Evolutionary conservation across 1,284 basidiomycete species (phyloP), one percentile per base, ranked within the genome.

Genomic region (Meira nashicola): DNA sequence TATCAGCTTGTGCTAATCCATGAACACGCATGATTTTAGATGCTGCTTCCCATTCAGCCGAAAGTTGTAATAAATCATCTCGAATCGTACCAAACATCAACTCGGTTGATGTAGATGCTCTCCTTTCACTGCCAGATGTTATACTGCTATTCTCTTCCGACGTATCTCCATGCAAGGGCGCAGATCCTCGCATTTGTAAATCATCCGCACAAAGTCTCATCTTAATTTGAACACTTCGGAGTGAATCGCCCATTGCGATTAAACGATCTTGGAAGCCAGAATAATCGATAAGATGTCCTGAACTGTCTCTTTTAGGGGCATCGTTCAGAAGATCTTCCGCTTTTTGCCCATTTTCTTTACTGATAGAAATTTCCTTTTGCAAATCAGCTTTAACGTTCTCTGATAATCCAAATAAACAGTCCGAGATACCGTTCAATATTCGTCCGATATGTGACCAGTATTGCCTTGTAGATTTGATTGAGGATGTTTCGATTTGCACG

Each of bases 141-240:
- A 48, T 19, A 6, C 25, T 49, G 38, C 33, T 33, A 15, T 9
- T 38, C 9, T 10, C 15, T 28, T 8, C 12, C 19, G 14, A 14
- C 9, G 14, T 33, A 21, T 15, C 39, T 11, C 76, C 76, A 47
- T 78, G 74, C 53, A 78, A 58, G 10, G 57, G 43, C 0, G 64
- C 39, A 10, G 66, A 62, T 0, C 58, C 46, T 14, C 58, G 62
- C 54, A 77, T 51, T 4, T 44, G 46, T 2, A 73, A 56, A 33
- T 77, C 76, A 47, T 74, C 74, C 11, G 62, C 62, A 53, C 73
- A 76, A 15, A 70, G 70, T 37, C 67, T 63, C 39, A 78, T 65
- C 64, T 78, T 78, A 58, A 70, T 67, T 58, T 78, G 76, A 28
- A 78, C 53, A n/a, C 74, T 66, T 15, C 76, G 71, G 8, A 78